Conservation (phyloP, 805 yeast genomes). For the Maudiozyma bulderi region DNA sequence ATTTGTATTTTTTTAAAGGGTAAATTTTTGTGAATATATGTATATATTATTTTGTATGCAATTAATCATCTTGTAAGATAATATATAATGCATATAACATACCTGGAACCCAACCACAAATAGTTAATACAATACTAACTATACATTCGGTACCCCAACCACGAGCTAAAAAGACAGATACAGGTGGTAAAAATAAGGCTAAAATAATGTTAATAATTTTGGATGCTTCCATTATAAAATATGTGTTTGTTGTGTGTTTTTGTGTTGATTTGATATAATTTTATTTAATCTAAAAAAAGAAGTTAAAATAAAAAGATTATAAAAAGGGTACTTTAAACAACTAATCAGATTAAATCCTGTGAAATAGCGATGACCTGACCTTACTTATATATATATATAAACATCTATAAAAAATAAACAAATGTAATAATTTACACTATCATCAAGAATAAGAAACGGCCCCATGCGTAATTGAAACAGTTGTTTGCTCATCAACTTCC, state of each 20-base stretch:
- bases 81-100: conserved; percentile 66
- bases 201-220: conserved; percentile 31
- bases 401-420: too few relatives aligned
- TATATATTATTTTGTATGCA: background rate
- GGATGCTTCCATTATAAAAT: conserved; percentile 23
- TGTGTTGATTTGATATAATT: background rate
- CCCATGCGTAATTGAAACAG: too few relatives aligned
- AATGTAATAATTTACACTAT: too few relatives aligned
- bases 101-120: conserved; percentile 57
- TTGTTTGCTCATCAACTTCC: too few relatives aligned
- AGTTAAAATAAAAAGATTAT: background rate
- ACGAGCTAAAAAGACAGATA: conserved; percentile 61
- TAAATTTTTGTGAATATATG: too few relatives aligned
- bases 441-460: too few relatives aligned
- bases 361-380: too few relatives aligned
- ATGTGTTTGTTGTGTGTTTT: background rate
- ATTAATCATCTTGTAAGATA: conserved; percentile 27
- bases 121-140: conserved; percentile 48
- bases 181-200: conserved; percentile 63
- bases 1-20: too few relatives aligned
- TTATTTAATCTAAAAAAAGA: background rate
- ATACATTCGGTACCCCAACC: conserved; percentile 59
- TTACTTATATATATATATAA: too few relatives aligned
- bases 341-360: too few relatives aligned
- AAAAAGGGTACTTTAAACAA: background rate